phyloP scores from a whole-genome alignment of 495 filamentous ascomycete genomes.

The Jackrogersella minutella region DNA sequence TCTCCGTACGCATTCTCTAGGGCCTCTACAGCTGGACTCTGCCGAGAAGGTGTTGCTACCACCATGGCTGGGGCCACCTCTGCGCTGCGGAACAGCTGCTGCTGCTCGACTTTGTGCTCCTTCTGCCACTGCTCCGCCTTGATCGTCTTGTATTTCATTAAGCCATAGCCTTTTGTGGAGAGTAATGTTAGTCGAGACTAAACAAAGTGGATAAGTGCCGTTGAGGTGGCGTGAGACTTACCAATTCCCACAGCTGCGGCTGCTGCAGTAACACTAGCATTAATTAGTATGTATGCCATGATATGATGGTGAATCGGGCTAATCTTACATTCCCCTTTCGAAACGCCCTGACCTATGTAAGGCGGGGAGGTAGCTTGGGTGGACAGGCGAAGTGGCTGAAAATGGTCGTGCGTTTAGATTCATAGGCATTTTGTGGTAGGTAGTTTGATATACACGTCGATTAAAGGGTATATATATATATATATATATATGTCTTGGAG shows the following conservation, averaged over 20 bases:
- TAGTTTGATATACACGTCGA: neutral
- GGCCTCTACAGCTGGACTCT: conserved; percentile 31
- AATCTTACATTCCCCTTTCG: conserved; percentile 49
- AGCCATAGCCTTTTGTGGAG: conserved; percentile 46
- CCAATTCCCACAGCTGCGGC: conserved; percentile 51
- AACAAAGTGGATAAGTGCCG: neutral
- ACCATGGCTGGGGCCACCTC: conserved; percentile 22
- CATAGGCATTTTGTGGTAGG: conserved; percentile 39
- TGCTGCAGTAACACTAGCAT: conserved; percentile 49
- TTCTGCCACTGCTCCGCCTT: conserved; percentile 39
- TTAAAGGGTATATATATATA: neutral
- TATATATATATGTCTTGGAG: neutral
- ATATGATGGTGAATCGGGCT: neutral
- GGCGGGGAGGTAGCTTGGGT: conserved; percentile 54
- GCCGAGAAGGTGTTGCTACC: conserved; percentile 37
- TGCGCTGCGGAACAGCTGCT: conserved; percentile 31
- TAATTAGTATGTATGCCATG: conserved; percentile 2
- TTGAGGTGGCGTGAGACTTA: conserved; percentile 7
- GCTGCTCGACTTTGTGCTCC: conserved; percentile 24
- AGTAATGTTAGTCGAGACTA: neutral
- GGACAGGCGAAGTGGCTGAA: conserved; percentile 52
- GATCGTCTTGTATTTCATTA: conserved; percentile 45
- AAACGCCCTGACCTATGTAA: conserved; percentile 45
- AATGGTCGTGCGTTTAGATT: conserved; percentile 43
- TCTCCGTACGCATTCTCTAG: conserved; percentile 68